Evolutionary conservation across 208 protist species (phyloP).

Genomic region (Endotrypanum monterogeii): DNA sequence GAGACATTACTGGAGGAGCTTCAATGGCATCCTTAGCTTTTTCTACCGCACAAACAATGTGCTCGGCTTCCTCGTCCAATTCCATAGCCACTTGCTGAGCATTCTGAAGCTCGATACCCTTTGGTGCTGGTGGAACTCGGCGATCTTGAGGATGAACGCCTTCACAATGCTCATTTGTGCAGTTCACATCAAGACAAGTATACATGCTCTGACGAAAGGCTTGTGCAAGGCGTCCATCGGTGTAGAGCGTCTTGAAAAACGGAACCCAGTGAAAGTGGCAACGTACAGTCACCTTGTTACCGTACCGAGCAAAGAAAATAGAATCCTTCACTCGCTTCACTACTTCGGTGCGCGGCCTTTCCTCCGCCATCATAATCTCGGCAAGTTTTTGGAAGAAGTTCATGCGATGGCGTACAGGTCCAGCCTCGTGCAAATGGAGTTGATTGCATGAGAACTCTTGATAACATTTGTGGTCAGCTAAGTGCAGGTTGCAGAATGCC

Average conservation of each 20-base stretch:
- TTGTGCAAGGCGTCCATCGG: constrained; percentile 78
- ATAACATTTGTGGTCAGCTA: constrained; percentile 87
- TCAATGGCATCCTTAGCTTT: constrained; percentile 27
- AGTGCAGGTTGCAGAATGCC: constrained; percentile 88
- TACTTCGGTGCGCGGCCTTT: constrained; percentile 48
- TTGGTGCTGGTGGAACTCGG: constrained; percentile 52
- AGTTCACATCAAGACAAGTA: constrained; percentile 59
- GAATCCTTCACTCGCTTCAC: constrained; percentile 81
- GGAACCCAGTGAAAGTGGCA: constrained; percentile 82
- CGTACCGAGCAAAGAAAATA: constrained; percentile 86
- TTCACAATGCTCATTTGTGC: constrained; percentile 73
- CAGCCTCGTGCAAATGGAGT: constrained; percentile 80
- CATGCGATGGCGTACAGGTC: constrained; percentile 75
- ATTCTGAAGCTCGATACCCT: constrained; percentile 82
- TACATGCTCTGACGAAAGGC: constrained; percentile 72
- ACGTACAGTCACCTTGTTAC: constrained; percentile 87
- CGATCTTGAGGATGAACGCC: constrained; percentile 81
- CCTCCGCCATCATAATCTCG: constrained; percentile 72
- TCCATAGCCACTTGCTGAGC: constrained; percentile 47
- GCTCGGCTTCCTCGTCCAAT: constrained; percentile 70
- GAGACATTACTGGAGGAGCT: constrained; percentile 25
- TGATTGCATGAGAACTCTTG: constrained; percentile 91
- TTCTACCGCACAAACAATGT: constrained; percentile 51
- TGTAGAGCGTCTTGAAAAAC: constrained; percentile 90
- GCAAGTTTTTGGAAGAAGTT: constrained; percentile 76